Evolutionary conservation across 2,329 filamentous ascomycete genomes (phyloP).

Genomic region (Fusarium graminum): DNA sequence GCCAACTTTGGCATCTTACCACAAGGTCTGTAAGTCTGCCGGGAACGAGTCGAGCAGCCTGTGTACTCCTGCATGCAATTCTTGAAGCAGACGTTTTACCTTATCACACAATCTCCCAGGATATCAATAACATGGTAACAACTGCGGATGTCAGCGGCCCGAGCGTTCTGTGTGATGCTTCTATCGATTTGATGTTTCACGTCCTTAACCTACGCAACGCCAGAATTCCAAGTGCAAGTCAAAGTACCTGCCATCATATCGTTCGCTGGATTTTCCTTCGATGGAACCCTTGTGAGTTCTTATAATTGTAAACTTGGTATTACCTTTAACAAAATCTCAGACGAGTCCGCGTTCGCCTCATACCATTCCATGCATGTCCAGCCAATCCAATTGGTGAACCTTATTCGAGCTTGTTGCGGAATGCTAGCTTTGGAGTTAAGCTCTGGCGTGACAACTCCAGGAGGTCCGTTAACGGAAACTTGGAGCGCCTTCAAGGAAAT

Average conservation of each 20-base stretch:
- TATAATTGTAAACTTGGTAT: background rate
- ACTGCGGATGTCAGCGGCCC: constrained; percentile 87
- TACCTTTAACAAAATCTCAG: constrained; percentile 55
- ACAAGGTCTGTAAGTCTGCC: constrained; percentile 77
- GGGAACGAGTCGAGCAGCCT: constrained; percentile 80
- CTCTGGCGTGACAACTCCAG: constrained; percentile 56
- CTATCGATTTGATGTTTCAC: constrained; percentile 77
- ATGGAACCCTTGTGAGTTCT: constrained; percentile 82
- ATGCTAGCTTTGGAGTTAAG: constrained; percentile 52
- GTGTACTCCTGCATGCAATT: constrained; percentile 77
- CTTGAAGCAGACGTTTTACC: constrained; percentile 75
- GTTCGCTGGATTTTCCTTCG: constrained; percentile 84
- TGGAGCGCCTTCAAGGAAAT: constrained; percentile 61
- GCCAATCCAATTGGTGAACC: constrained; percentile 73
- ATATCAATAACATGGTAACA: constrained; percentile 78
- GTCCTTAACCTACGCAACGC: constrained; percentile 75
- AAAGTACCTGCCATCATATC: constrained; percentile 76
- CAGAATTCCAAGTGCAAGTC: constrained; percentile 76
- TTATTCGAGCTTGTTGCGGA: constrained; percentile 79
- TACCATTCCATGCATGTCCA: constrained; percentile 73
- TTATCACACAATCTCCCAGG: constrained; percentile 75
- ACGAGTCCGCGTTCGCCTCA: constrained; percentile 75
- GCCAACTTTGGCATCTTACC: constrained; percentile 80
- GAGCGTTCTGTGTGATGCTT: constrained; percentile 81
- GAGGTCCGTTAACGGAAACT: constrained; percentile 63